Base-by-base conservation (phyloP, 495 filamentous ascomycete genomes). In the Evernia prunastri region DNA sequence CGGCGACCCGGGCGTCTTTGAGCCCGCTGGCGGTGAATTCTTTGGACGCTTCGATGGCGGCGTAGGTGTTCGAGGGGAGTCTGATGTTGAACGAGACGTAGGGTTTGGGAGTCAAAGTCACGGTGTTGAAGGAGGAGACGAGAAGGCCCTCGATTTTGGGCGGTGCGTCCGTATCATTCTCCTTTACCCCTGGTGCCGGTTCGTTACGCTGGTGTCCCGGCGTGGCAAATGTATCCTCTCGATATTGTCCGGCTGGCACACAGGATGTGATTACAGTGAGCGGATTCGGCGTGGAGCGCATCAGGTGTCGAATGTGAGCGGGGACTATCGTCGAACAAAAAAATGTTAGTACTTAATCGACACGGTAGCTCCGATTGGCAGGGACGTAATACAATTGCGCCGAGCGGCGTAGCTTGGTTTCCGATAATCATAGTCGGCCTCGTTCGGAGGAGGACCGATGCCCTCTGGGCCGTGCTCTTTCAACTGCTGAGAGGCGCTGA, bases 121-220 rank as follows among this genome's bases (percentile, higher is more conserved):
- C 81, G 0, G 89, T 90, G 25, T 83, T 91, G 77, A 96, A 88
- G 17, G 89, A 92, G 25, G 91, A 95, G 67, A 93, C 86, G 31
- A 89, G 91, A 79, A 94, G 87, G 59, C 84, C 91, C 31, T 60
- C 59, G 27, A 68, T 69, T 58, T 63, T 56, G 45, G 72, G 66
- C 11, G 74, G 73, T 59, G 73, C 76, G 65, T 73, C 66, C 39
- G 87, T 5, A 13, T 18, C 2, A 13, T 27, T 29, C 8, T 25
- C 54, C 20, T 23, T n/a, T 8, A 29, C 15, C 12, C 12, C 47
- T 51, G 23, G 12, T 17, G 47, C 12, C 12, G 25, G 12, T 51
- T 29, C 25, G 4, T 12, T 7, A 23, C 17, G 25, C 12, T 29
- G 12, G 47, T 27, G 13, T 1, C 6, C 12, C 25, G 4, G 6